These are phyloP conservation scores for Eucommia ulmoides DNA, from an alignment of 257 asterid species.

Conservation along the genomic window DNA sequence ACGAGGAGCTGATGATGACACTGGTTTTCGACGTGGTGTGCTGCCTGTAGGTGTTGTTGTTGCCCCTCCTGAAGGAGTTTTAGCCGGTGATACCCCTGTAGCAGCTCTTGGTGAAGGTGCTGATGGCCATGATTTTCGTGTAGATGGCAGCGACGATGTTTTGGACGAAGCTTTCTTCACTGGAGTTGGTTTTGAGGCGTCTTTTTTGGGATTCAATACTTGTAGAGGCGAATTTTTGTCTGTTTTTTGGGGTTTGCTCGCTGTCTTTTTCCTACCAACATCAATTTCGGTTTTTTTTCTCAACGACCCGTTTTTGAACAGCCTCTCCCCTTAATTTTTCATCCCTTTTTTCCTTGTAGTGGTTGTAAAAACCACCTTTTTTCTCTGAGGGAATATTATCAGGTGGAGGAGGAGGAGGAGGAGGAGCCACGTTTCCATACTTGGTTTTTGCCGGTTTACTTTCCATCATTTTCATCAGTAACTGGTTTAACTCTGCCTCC, in stretches of 20 bases:
- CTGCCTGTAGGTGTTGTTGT: constrained; percentile 33
- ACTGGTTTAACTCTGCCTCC: constrained; percentile 84
- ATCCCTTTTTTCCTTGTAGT: constrained; percentile 66
- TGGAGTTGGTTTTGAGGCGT: constrained; percentile 31
- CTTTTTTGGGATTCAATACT: constrained; percentile 46
- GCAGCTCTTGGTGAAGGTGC: constrained; percentile 50
- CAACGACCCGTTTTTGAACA: constrained; percentile 22
- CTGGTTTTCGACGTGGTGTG: constrained; percentile 53
- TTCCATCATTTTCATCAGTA: constrained; percentile 85
- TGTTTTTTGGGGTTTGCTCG: constrained; percentile 54
- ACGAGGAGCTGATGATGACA: constrained; percentile 39
- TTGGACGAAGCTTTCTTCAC: constrained; percentile 46
- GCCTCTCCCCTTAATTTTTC: constrained; percentile 60
- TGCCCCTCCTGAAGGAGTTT: constrained; percentile 30
- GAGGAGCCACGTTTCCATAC: too few relatives aligned
- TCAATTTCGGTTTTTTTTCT: constrained; percentile 10
- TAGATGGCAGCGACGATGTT: constrained; percentile 54
- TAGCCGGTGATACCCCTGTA: constrained; percentile 48
- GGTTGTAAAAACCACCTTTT: constrained; percentile 55
- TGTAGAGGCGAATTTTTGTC: constrained; percentile 33
- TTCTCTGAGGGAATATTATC: constrained; percentile 36
- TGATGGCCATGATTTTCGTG: constrained; percentile 87
- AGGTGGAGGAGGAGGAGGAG: too few relatives aligned
- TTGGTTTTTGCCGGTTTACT: constrained; percentile 55
- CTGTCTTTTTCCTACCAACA: constrained; percentile 29